A percentile compares a stretch with the other conserved stretches of the same genome.
phyloP scores from a whole-genome alignment of 2,329 filamentous ascomycete species.

The Aspergillus sojae region DNA sequence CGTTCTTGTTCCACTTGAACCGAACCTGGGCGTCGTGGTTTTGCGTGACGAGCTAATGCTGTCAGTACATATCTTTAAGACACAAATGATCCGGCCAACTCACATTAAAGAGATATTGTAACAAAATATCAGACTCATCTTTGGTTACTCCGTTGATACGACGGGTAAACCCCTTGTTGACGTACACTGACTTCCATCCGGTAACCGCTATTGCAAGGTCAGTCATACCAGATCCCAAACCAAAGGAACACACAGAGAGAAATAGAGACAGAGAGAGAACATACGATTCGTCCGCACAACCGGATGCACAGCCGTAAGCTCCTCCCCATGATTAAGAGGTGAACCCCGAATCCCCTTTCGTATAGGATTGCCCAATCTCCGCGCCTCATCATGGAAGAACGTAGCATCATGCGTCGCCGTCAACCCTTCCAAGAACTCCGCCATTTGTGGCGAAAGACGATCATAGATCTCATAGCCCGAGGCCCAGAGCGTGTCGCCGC shows the following conservation, averaged over 20 bases:
- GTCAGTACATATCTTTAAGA: background rate
- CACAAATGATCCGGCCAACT: too few relatives aligned
- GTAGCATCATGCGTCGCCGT: slow-evolving; percentile 59
- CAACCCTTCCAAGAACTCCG: slow-evolving; percentile 60
- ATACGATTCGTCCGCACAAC: slow-evolving; percentile 60
- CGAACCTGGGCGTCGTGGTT: slow-evolving; percentile 56
- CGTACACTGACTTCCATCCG: slow-evolving; percentile 62
- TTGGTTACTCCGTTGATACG: slow-evolving; percentile 50
- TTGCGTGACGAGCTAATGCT: slow-evolving; percentile 37
- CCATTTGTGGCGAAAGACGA: slow-evolving; percentile 58
- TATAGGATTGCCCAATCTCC: slow-evolving; percentile 23
- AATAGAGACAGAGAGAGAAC: background rate
- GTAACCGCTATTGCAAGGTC: slow-evolving; percentile 49
- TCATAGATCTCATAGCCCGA: slow-evolving; percentile 69
- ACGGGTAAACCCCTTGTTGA: slow-evolving; percentile 44
- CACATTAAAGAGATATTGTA: slow-evolving; percentile 47
- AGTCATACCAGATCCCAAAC: background rate
- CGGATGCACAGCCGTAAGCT: slow-evolving; percentile 57
- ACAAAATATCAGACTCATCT: slow-evolving; percentile 47
- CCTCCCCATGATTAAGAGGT: slow-evolving; percentile 57
- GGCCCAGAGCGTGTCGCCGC: slow-evolving; percentile 67
- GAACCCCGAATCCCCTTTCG: slow-evolving; percentile 55
- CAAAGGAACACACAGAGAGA: background rate
- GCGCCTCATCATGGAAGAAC: slow-evolving; percentile 54
- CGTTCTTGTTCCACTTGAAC: slow-evolving; percentile 54